Percentiles rank a stretch among this genome's conserved stretches.
These are phyloP conservation scores for Eragrostis nindensis DNA, from an alignment of 176 grass and related monocot genomes.

Conservation along the genomic window DNA sequence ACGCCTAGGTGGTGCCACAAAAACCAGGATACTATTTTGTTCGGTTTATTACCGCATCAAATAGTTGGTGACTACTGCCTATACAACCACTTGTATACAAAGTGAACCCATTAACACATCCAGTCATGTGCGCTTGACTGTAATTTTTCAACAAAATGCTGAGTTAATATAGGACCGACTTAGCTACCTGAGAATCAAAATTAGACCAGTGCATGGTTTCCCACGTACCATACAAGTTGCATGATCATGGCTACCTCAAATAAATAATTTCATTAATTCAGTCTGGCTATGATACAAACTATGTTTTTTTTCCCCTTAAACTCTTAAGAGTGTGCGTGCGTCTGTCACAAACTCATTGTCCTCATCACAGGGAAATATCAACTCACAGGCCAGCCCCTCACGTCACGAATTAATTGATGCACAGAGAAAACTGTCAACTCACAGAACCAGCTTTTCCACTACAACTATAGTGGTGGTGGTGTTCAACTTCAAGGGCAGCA, in stretches of 20 bases:
- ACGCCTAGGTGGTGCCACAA: no score
- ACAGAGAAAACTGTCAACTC: neutral
- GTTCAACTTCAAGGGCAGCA: neutral
- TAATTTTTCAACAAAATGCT: neutral
- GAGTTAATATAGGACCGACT: neutral
- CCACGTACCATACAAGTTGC: neutral
- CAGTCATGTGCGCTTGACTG: neutral
- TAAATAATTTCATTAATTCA: neutral
- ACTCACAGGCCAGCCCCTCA: neutral
- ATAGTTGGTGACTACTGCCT: neutral
- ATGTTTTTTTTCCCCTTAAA: neutral
- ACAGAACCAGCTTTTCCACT: neutral
- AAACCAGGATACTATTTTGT: no score
- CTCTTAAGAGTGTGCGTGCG: neutral
- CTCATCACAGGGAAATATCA: neutral
- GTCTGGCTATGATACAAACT: neutral
- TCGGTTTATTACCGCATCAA: no score
- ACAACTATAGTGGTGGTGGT: neutral
- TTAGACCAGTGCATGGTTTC: neutral
- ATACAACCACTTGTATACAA: neutral
- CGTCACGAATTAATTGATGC: neutral
- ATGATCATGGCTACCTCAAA: slow-evolving; percentile 5
- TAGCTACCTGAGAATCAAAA: neutral
- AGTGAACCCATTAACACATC: neutral
- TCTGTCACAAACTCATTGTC: neutral